Evolutionary conservation across 2,329 filamentous ascomycete species (phyloP), one percentile per base, ranked within the genome.

Genomic region (Penicillium sp.): DNA sequence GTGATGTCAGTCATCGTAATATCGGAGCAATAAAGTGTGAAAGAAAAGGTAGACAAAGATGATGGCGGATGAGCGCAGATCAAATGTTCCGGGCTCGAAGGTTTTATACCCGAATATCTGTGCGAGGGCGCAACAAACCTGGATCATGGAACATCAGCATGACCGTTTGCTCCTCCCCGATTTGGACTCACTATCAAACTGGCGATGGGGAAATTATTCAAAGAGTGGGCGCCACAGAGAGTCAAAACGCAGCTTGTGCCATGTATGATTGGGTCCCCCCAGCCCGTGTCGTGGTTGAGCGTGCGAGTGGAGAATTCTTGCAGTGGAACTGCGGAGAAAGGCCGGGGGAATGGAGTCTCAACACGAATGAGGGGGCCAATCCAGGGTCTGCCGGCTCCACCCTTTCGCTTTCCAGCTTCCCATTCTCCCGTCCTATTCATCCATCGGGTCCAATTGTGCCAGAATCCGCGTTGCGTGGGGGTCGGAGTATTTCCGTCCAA

Each of bases 401-500:
- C 35, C 35, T 9, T 11, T 5, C 35, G 13, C 35, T 41, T 15
- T 46, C 41, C 17, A 23, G n/a, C 19, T 7, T 15, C 47, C 41
- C 41, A 29, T 44, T 54, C 48, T 52, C 31, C 52, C 41, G 57
- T 26, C 31, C 21, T 58, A 19, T 56, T 58, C 49, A 60, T 48
- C 61, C 47, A 41, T 52, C 35, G 38, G 19, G 26, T 35, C 46
- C 47, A 53, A 53, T 19, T 26, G 17, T 47, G 38, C 47, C 41
- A 44, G 23, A 11, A 4, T 50, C 56, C 56, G 55, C 38, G 23
- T 50, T 45, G 29, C 59, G 59, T 61, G 53, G 58, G 56, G 49
- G 52, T 64, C 62, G 62, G 62, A 64, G 48, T n/a, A 61, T 61
- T 53, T 64, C 62, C 62, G 62, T 58, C 5, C 15, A 48, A 19